Evolutionary conservation across 768 basidiomycete species (phyloP).

Genomic region (Mycena vulgaris): DNA sequence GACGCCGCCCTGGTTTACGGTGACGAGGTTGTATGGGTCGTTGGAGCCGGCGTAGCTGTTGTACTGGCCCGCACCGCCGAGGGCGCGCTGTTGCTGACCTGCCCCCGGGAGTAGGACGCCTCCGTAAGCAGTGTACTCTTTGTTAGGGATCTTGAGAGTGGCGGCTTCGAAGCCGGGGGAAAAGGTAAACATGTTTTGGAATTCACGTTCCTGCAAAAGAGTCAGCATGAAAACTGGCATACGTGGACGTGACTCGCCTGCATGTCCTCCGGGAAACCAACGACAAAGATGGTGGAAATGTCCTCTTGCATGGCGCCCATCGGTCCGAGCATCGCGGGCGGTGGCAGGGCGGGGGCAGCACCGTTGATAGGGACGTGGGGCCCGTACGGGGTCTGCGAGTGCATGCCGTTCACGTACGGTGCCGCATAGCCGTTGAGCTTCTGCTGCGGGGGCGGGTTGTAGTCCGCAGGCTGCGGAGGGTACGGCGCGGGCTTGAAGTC

Average conservation of each 20-base stretch:
- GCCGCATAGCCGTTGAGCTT: slow-evolving; percentile 56
- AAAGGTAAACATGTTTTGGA: slow-evolving; percentile 99
- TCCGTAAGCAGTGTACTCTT: slow-evolving; percentile 86
- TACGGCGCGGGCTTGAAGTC: slow-evolving; percentile 59
- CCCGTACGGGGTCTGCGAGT: slow-evolving; percentile 84
- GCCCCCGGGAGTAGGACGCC: slow-evolving; percentile 49
- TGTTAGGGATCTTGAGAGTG: slow-evolving; percentile 96
- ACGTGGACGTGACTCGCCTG: slow-evolving; percentile 70
- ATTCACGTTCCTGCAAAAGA: slow-evolving; percentile 90
- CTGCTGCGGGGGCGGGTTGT: slow-evolving; percentile 43
- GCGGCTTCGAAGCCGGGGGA: slow-evolving; percentile 97
- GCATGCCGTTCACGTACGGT: slow-evolving; percentile 57
- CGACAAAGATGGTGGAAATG: slow-evolving; percentile 97
- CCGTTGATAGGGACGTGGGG: slow-evolving; percentile 67
- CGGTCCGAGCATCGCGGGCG: slow-evolving; percentile 44
- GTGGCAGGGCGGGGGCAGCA: slow-evolving; percentile 44
- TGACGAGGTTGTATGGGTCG: slow-evolving; percentile 89
- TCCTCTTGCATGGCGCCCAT: slow-evolving; percentile 73
- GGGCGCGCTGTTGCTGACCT: slow-evolving; percentile 31
- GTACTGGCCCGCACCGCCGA: slow-evolving; percentile 50
- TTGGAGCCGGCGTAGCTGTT: slow-evolving; percentile 68
- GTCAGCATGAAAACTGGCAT: slow-evolving; percentile 29
- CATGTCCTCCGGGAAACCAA: slow-evolving; percentile 99
- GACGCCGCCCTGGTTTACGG: slow-evolving; percentile 86
- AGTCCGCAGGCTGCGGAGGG: slow-evolving; percentile 12